Conservation (phyloP, 768 basidiomycete genomes). For the Naematelia aurantialba region DNA sequence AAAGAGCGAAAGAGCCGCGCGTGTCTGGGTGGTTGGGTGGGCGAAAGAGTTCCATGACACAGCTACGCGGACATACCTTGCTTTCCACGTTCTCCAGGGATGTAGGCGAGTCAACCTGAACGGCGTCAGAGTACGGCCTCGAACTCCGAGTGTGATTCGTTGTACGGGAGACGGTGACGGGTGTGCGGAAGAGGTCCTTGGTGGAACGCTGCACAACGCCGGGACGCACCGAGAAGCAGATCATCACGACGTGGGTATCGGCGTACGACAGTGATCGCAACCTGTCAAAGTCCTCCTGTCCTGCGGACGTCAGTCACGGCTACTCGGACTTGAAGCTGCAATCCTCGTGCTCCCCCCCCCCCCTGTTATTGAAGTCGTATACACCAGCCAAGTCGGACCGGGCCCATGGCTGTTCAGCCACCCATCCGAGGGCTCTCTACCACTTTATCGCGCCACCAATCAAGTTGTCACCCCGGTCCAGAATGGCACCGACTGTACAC, state of each 20-base stretch:
- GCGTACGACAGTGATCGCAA: constrained; percentile 91
- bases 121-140: background rate
- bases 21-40: no score
- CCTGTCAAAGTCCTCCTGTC: constrained; percentile 65
- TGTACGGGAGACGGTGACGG: background rate
- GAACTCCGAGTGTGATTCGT: no score
- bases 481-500: no score
- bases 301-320: constrained; percentile 8
- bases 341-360: background rate
- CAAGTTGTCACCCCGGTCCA: no score
- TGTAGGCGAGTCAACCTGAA: constrained; percentile 84
- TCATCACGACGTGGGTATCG: constrained; percentile 92
- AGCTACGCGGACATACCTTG: no score
- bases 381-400: background rate
- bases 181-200: background rate
- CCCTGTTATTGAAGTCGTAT: background rate
- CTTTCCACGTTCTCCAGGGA: constrained; percentile 93
- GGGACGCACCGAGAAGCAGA: constrained; percentile 80
- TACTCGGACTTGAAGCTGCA: no score
- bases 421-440: no score
- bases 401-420: no score
- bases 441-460: no score
- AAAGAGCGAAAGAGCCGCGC: no score
- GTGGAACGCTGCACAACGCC: background rate
- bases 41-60: no score